phyloP scores from a whole-genome alignment of 441 rosid species.

The Brassica hybrid region DNA sequence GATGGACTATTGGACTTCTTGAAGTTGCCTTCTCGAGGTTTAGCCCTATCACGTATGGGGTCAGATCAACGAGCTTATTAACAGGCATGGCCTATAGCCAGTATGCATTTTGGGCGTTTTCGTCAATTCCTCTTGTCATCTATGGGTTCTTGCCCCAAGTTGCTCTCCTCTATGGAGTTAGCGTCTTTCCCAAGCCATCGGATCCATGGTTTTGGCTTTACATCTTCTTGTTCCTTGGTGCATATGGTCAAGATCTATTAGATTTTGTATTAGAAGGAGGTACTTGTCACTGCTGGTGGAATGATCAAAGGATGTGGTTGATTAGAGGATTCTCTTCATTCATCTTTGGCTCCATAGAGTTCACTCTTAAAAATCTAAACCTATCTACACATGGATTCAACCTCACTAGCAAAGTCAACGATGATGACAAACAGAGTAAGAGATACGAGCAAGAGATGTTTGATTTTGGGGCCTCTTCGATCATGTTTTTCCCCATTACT shows the following conservation, averaged over 20 bases:
- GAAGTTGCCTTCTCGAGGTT: conserved; percentile 56
- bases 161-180: conserved; percentile 53
- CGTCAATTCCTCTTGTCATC: conserved; percentile 50
- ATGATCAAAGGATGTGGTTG: conserved; percentile 67
- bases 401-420: conserved; percentile 57
- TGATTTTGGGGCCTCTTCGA: conserved; percentile 59
- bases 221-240: conserved; percentile 6
- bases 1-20: conserved; percentile 72
- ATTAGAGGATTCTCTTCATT: conserved; percentile 56
- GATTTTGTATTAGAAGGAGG: conserved; percentile 54
- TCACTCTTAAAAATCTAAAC: conserved; percentile 49
- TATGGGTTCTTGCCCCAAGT: conserved; percentile 71
- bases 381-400: conserved; percentile 45
- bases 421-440: conserved; percentile 56
- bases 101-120: conserved; percentile 52
- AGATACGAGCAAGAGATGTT: conserved; percentile 60
- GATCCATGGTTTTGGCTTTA: conserved; percentile 58
- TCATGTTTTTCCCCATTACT: conserved; percentile 51
- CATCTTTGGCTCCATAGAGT: conserved; percentile 53
- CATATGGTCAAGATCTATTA: conserved; percentile 45
- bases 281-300: conserved; percentile 70
- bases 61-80: conserved; percentile 46
- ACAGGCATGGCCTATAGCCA: conserved; percentile 51
- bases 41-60: conserved; percentile 53
- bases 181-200: conserved; percentile 65